These are phyloP conservation scores for Lantana camara DNA, from an alignment of 257 asterid genomes.

Conservation along the genomic window DNA sequence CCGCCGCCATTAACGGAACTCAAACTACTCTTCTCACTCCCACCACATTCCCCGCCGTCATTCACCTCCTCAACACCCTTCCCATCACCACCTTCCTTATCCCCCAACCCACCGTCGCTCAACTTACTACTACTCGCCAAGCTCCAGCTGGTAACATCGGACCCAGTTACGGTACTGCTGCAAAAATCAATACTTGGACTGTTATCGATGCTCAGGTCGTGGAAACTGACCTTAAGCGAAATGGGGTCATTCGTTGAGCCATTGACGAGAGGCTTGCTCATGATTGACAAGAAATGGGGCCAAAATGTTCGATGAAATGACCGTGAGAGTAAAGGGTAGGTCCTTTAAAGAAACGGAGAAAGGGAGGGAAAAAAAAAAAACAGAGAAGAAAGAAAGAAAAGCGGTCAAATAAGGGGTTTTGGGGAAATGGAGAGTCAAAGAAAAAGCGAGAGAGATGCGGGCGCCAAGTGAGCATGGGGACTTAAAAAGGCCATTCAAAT, in stretches of 20 bases:
- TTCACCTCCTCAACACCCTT: slow-evolving; percentile 27
- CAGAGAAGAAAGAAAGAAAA: slow-evolving; percentile 4
- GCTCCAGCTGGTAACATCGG: slow-evolving; percentile 40
- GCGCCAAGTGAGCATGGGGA: slow-evolving; percentile 51
- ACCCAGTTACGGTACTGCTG: slow-evolving; percentile 50
- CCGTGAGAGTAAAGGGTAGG: slow-evolving; percentile 27
- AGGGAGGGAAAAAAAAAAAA: slow-evolving; percentile 50
- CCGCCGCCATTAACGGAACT: slow-evolving; percentile 41
- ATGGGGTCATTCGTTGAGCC: slow-evolving; percentile 37
- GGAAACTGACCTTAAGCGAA: slow-evolving; percentile 45
- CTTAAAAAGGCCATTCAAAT: slow-evolving; percentile 57
- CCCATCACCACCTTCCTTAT: slow-evolving; percentile 36
- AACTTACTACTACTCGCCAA: slow-evolving; percentile 37
- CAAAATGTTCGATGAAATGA: slow-evolving; percentile 53
- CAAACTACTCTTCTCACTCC: slow-evolving; percentile 38
- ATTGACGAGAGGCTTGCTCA: slow-evolving; percentile 39
- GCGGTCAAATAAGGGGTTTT: slow-evolving; percentile 58
- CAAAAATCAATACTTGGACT: slow-evolving; percentile 54
- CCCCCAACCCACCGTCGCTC: slow-evolving; percentile 42
- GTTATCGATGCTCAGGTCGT: slow-evolving; percentile 42
- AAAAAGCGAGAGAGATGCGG: slow-evolving; percentile 50
- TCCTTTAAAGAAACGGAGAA: slow-evolving; percentile 31
- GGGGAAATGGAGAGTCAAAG: slow-evolving; percentile 70
- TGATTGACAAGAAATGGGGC: slow-evolving; percentile 25
- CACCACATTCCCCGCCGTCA: slow-evolving; percentile 22